Evolutionary conservation across 164 flowering plant species (phyloP).

Genomic region (Euptelea pleiosperma): DNA sequence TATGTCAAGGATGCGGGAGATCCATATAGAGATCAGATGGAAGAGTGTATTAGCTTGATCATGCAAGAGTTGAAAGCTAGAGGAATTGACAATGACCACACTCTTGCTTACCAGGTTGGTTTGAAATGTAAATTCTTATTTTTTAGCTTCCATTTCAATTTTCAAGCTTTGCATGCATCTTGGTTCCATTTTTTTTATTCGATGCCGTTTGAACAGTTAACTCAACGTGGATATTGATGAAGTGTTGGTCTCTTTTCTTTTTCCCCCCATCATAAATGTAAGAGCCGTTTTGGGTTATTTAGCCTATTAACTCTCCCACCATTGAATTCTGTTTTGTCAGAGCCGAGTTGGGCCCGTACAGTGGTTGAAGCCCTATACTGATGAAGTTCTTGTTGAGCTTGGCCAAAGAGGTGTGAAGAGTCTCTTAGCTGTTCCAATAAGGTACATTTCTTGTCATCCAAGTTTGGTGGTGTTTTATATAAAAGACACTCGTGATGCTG

Average conservation of each 20-base stretch:
- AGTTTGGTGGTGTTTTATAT: too few relatives aligned
- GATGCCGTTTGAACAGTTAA: background rate
- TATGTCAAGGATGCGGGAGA: slow-evolving; percentile 91
- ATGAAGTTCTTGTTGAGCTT: slow-evolving; percentile 93
- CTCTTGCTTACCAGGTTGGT: slow-evolving; percentile 90
- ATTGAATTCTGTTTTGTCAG: slow-evolving; percentile 32
- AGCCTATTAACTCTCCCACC: background rate
- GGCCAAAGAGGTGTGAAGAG: slow-evolving; percentile 89
- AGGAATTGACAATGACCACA: slow-evolving; percentile 70
- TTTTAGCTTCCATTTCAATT: background rate
- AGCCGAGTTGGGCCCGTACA: slow-evolving; percentile 99
- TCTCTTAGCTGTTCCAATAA: slow-evolving; percentile 88
- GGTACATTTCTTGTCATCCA: slow-evolving; percentile 34
- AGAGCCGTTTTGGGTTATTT: background rate
- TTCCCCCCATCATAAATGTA: background rate
- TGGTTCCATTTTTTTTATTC: background rate
- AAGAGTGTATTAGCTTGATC: slow-evolving; percentile 57
- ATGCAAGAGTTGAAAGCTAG: slow-evolving; percentile 83
- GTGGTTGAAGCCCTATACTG: slow-evolving; percentile 99
- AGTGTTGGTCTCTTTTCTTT: background rate
- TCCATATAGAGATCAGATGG: slow-evolving; percentile 98
- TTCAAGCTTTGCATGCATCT: too few relatives aligned
- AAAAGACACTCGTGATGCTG: too few relatives aligned
- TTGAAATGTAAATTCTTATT: slow-evolving; percentile 28
- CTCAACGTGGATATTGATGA: background rate